These are phyloP conservation scores for Russula sp. DNA, from an alignment of 768 basidiomycete species.

Conservation along the genomic window DNA sequence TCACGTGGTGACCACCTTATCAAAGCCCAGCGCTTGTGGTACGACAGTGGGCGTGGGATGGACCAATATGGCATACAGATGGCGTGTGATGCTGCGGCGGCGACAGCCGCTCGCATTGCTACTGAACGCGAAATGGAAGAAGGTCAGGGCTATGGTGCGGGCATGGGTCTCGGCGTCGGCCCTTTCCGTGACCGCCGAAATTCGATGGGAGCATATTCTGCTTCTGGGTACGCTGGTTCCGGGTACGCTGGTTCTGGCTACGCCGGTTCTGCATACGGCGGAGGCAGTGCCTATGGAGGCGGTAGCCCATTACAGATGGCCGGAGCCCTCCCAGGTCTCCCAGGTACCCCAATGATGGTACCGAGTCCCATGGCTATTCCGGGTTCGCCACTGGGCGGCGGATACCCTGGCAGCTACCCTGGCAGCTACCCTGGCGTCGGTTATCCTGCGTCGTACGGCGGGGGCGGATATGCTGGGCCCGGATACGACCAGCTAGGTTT, in stretches of 20 bases:
- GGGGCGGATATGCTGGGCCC: background rate
- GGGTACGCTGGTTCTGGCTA: slow-evolving; percentile 1
- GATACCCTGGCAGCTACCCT: background rate
- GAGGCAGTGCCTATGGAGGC: slow-evolving; percentile 6
- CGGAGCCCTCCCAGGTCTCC: background rate
- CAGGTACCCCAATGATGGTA: too few species aligned
- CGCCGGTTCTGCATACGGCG: background rate
- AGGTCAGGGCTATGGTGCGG: background rate
- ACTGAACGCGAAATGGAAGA: slow-evolving; percentile 21
- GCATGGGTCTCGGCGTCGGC: slow-evolving; percentile 10
- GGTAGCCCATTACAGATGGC: slow-evolving; percentile 7
- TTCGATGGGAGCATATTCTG: slow-evolving; percentile 15
- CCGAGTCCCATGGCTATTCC: slow-evolving; percentile 2
- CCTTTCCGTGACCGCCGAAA: slow-evolving; percentile 19
- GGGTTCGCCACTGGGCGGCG: slow-evolving; percentile 3
- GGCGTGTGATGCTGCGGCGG: slow-evolving; percentile 26
- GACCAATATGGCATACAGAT: slow-evolving; percentile 29
- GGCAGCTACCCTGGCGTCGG: too few species aligned
- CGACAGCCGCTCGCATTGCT: slow-evolving; percentile 20
- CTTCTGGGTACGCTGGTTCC: slow-evolving; percentile 10
- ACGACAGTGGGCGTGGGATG: slow-evolving; percentile 44
- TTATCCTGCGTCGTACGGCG: too few species aligned
- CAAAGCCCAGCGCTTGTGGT: slow-evolving; percentile 56
- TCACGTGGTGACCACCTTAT: slow-evolving; percentile 16
- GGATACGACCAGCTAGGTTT: slow-evolving; percentile 14